Evolutionary conservation across 2,329 filamentous ascomycete species (phyloP), one percentile per base, ranked within the genome.

Genomic region (Alternaria panax): DNA sequence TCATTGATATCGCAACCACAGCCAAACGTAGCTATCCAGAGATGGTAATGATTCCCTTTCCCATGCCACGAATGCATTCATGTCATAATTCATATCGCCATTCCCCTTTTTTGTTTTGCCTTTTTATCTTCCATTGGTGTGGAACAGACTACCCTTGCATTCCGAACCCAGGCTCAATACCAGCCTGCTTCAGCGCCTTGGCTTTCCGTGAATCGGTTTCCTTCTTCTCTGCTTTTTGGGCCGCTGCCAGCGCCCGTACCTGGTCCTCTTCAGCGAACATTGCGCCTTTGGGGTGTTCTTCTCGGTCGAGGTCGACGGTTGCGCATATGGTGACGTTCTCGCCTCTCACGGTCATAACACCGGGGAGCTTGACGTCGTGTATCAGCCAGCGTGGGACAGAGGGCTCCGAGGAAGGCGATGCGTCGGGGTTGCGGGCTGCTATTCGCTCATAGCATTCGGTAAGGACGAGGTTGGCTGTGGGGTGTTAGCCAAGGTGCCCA

Each of bases 251-350:
- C 63, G 88, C 81, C 69, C 89, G 87, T 30, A 96, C 92, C 64
- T 89, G 81, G 46, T 90, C 86, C 47, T 88, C 82, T 1, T 92
- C 85, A 2, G 88, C 92, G 64, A 84, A 82, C 67, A 85, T 83
- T 69, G 90, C 92, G 30, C 89, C 88, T 1, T 92, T 92, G 14
- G 92, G 85, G 59, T 96, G 89, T 78, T 99, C 95, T 79, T 99
- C 95, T 74, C 91, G 92, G 82, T 99, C 95, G 24, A 99, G 87
- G 77, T 99, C 95, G 71, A 99, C 96, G 80, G 98, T 96, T 36
- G 95, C 95, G 18, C 98, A 86, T 43, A 99, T 84, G 51, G 97
- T 84, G n/a, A 99, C 95, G 78, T 99, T 99, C 82, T 99, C 95
- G 68, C 95, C 95, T 59, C 95, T 86, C 45, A 99, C 92, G 34